Base-by-base conservation (phyloP, 2,329 filamentous ascomycete species). In the Knoxdaviesia proteae region DNA sequence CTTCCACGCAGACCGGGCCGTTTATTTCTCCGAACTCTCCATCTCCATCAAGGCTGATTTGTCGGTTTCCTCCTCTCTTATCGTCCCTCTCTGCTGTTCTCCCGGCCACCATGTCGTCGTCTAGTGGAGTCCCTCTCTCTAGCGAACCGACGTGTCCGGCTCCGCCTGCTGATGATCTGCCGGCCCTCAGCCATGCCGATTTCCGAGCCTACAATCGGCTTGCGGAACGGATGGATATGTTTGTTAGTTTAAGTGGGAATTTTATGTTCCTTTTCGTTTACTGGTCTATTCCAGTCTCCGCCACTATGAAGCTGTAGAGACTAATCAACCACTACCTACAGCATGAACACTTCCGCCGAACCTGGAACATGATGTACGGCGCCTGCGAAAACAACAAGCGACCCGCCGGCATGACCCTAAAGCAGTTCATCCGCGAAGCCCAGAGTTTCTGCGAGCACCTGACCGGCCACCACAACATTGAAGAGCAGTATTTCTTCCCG, bases 401-500 rank as follows among this genome's bases (percentile, higher is more conserved):
- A 0, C 77, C 80, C 0, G 53, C 61, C 4, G 67, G 67, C 48
- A 71, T 84, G 63, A 74, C 77, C 0, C 68, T 84, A 9, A 68
- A 69, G 32, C 68, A 79, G 48, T 84, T 90, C 58, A 36, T 92
- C 49, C 57, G 64, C 49, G 63, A 68, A 31, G 82, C 78, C 33
- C 63, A 83, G n/a, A 62, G 74, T 40, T 84, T 94, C 56, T 69
- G 72, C 49, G 65, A 68, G 10, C 70, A 80, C 45, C 72, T 94
- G n/a, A 69, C 73, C 7, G 60, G 71, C 45, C 86, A 94, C 61
- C 87, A 94, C 62, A 64, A 62, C 45, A 88, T 93, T 52, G 87
- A 94, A 57, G 86, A 94, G 58, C 61, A 65, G 32, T 73, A 84
- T 56, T 66, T 94, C 36, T 94, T 93, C 57, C 87, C 86, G 1